Conservation (phyloP, 2,329 filamentous ascomycete species). For the Daldinia sp. region DNA sequence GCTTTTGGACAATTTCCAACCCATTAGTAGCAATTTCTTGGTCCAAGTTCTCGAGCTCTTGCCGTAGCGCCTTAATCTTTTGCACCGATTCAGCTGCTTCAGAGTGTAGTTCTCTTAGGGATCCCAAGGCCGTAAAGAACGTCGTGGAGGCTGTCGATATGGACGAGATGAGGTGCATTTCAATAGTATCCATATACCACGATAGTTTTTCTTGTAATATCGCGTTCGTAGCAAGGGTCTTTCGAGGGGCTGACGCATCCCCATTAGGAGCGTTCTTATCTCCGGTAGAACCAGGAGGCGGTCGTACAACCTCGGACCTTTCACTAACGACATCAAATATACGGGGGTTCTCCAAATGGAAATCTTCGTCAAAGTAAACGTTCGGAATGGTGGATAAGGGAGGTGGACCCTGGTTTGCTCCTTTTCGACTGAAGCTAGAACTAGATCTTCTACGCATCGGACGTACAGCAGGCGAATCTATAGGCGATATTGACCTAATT, state of each 20-base stretch:
- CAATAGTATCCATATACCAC: constrained; percentile 99
- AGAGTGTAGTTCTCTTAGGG: constrained; percentile 87
- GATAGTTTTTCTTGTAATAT: constrained; percentile 98
- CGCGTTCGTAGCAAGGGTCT: constrained; percentile 93
- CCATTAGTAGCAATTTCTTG: constrained; percentile 88
- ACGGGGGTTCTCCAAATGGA: constrained; percentile 93
- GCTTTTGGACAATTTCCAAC: constrained; percentile 85
- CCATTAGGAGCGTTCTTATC: constrained; percentile 70
- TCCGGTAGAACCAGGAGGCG: constrained; percentile 65
- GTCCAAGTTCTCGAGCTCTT: constrained; percentile 84
- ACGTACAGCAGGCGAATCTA: constrained; percentile 59
- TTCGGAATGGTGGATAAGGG: constrained; percentile 91
- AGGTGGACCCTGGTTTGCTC: constrained; percentile 75
- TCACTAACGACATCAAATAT: constrained; percentile 98
- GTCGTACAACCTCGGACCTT: constrained; percentile 91
- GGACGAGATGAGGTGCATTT: constrained; percentile 94
- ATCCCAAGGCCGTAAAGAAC: constrained; percentile 94
- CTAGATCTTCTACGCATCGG: constrained; percentile 57
- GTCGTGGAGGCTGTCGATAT: constrained; percentile 96
- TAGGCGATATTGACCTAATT: constrained; percentile 62
- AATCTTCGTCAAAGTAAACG: constrained; percentile 95
- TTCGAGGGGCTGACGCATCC: constrained; percentile 73
- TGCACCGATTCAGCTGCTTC: constrained; percentile 93
- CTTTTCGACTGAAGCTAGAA: constrained; percentile 66
- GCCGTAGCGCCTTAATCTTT: constrained; percentile 83